Evolutionary conservation across 202 grass and related monocot species (phyloP), one percentile per base, ranked within the genome.

Genomic region (Musa balbisiana): DNA sequence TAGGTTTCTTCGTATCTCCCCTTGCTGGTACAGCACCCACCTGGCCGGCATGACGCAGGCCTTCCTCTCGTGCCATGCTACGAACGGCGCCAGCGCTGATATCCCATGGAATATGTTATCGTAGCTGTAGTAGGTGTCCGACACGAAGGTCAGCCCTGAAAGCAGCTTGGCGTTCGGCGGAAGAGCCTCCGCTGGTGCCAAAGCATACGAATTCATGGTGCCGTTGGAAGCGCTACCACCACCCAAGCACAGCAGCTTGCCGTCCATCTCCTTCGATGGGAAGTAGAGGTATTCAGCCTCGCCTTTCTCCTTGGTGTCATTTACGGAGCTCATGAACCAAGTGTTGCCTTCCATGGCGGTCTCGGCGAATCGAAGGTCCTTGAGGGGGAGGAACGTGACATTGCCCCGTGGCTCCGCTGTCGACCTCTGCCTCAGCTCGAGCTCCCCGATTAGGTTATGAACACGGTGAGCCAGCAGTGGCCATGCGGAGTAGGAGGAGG

Each of bases 311-410:
- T 52, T 53, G 3, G 84, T 78, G 60, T 86, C 84, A 3, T 86
- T 78, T n/a, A 85, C 8, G 2, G 79, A 81, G 73, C 79, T 81
- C 83, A 85, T 85, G 78, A 85, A 85, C 83, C 83, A 85, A 56
- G 83, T 85, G 25, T 78, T 62, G 67, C 73, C 73, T 1, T 24
- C 24, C 64, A 58, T 77, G 4, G 83, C 73, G 16, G 19, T 43
- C 4, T 60, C 5, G 16, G 49, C 49, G 19, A 71, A 43, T 3
- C 83, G 62, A 49, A 81, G 78, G 67, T 85, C 83, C 53, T 81
- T 85, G 9, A 85, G 58, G 53, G 79, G 83, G 22, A 85, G 76
- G 67, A 85, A 85, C 5, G 79, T 62, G 13, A 85, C 49, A 43
- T 43, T 43, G 33, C 60, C 17, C 62, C 2, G n/a, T 10, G 75